phyloP scores from a whole-genome alignment of 2,329 filamentous ascomycete genomes.

The Paramyrothecium roridum region DNA sequence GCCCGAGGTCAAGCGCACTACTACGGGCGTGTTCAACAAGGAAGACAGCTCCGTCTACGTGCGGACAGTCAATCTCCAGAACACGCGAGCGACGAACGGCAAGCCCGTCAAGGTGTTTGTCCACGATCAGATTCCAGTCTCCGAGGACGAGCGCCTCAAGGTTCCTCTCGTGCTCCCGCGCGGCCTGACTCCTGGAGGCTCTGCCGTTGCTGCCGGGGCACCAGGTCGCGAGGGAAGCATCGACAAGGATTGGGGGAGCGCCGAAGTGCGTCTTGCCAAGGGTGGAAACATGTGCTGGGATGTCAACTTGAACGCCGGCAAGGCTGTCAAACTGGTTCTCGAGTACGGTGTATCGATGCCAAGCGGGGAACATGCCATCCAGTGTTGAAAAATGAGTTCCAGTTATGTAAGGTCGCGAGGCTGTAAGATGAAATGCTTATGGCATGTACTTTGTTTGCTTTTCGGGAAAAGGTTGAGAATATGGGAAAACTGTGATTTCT shows the following conservation, averaged over 20 bases:
- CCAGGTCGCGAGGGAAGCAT: constrained; percentile 23
- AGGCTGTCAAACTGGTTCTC: constrained; percentile 52
- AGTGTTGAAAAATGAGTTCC: constrained; percentile 11
- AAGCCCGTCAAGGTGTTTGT: constrained; percentile 46
- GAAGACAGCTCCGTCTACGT: constrained; percentile 49
- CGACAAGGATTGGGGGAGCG: constrained; percentile 48
- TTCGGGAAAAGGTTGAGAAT: too few species aligned
- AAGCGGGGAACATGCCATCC: constrained; percentile 33
- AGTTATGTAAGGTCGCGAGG: too few species aligned
- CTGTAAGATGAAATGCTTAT: too few species aligned
- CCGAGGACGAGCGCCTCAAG: constrained; percentile 54
- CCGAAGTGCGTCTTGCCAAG: constrained; percentile 50
- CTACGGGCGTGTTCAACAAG: constrained; percentile 50
- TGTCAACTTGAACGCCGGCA: constrained; percentile 54
- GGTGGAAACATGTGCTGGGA: constrained; percentile 58
- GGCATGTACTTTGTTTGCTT: too few species aligned
- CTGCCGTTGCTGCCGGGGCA: constrained; percentile 31
- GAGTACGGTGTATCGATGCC: constrained; percentile 62
- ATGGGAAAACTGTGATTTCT: too few species aligned
- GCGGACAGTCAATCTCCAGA: constrained; percentile 46
- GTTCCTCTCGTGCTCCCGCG: constrained; percentile 48
- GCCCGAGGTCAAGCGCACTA: constrained; percentile 49
- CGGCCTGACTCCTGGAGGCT: constrained; percentile 39
- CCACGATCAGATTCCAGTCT: constrained; percentile 60
- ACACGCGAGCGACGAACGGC: constrained; percentile 37